Percentiles rank a stretch among this genome's conserved stretches.
These are phyloP conservation scores for Hypoxylon lenormandii DNA, from an alignment of 495 filamentous ascomycete genomes.

Conservation along the genomic window DNA sequence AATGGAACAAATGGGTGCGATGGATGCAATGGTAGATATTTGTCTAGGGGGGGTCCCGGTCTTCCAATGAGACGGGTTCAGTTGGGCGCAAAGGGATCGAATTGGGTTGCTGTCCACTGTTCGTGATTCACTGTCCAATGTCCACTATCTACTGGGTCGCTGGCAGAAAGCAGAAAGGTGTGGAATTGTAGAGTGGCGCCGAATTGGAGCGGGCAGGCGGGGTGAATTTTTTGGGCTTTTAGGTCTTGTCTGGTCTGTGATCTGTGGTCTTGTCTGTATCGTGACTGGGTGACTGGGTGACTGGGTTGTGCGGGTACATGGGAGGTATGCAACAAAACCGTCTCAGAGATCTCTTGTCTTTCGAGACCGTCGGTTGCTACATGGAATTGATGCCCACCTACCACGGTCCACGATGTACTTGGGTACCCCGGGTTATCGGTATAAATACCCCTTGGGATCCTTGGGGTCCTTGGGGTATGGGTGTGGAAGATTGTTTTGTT, in stretches of 20 bases:
- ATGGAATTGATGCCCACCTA: background rate
- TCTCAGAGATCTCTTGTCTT: slow-evolving; percentile 5
- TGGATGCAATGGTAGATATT: slow-evolving; percentile 8
- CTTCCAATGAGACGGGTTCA: slow-evolving; percentile 45
- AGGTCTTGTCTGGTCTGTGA: slow-evolving; percentile 3
- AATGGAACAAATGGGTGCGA: too few species aligned
- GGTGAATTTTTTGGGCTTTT: slow-evolving; percentile 28
- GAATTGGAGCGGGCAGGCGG: slow-evolving; percentile 43
- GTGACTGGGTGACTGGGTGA: too few species aligned
- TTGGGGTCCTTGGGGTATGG: background rate
- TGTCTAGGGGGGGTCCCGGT: slow-evolving; percentile 32
- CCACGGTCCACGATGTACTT: background rate
- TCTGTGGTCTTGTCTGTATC: too few species aligned
- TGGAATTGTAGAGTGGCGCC: slow-evolving; percentile 37
- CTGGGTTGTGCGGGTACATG: too few species aligned
- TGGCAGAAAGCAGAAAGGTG: slow-evolving; percentile 11
- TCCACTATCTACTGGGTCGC: too few species aligned
- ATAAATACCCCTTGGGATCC: too few species aligned
- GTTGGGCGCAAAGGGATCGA: slow-evolving; percentile 48
- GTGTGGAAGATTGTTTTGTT: background rate
- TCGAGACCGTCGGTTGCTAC: background rate
- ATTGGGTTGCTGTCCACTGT: slow-evolving; percentile 39
- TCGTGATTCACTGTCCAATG: too few species aligned
- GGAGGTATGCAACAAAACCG: slow-evolving; percentile 7
- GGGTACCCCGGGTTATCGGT: slow-evolving; percentile 12